A percentile compares a stretch with the other conserved stretches of the same genome.
Conservation (phyloP, 225 moss, liverwort and hornwort genomes). For the Polytrichum formosum region DNA sequence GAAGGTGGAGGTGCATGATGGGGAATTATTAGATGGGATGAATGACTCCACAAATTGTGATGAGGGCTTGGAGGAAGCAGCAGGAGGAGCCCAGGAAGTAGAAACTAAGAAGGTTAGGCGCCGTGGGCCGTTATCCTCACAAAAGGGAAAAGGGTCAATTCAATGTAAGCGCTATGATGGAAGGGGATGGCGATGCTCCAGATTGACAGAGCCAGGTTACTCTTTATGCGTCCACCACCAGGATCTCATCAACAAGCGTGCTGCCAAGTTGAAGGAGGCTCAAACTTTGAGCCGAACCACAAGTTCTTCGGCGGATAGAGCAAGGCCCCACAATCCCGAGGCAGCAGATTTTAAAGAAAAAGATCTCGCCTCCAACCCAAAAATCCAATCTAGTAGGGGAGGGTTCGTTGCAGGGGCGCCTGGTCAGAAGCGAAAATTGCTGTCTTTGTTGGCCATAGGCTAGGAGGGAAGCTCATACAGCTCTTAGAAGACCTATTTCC, state of each 20-base stretch:
- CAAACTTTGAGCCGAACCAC: not conserved
- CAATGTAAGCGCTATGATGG: slow-evolving; percentile 57
- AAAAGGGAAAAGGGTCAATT: slow-evolving; percentile 5
- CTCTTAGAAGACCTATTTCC: no score
- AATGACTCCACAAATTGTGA: no score
- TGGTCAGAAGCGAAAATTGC: slow-evolving; percentile 6
- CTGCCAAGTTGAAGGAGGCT: slow-evolving; percentile 9
- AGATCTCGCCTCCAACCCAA: not conserved
- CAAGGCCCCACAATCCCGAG: not conserved
- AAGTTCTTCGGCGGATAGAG: not conserved
- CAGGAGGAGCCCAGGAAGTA: not conserved
- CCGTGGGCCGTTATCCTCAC: slow-evolving; percentile 2
- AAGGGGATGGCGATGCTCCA: slow-evolving; percentile 51
- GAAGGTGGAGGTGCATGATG: not conserved
- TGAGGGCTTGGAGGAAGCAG: not conserved
- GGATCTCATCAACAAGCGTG: slow-evolving; percentile 36
- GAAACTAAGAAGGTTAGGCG: slow-evolving; percentile 1
- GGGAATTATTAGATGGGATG: no score
- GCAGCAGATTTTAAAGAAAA: not conserved
- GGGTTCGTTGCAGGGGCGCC: not conserved
- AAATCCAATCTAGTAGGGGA: not conserved
- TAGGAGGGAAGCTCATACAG: not conserved
- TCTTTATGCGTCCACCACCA: slow-evolving; percentile 41
- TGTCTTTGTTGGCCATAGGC: slow-evolving; percentile 1
- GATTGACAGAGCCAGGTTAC: slow-evolving; percentile 26